A percentile compares a stretch with the other conserved stretches of the same genome.
phyloP scores from a whole-genome alignment of 371 early-diverging fungal species.

The Mucor circinelloides region DNA sequence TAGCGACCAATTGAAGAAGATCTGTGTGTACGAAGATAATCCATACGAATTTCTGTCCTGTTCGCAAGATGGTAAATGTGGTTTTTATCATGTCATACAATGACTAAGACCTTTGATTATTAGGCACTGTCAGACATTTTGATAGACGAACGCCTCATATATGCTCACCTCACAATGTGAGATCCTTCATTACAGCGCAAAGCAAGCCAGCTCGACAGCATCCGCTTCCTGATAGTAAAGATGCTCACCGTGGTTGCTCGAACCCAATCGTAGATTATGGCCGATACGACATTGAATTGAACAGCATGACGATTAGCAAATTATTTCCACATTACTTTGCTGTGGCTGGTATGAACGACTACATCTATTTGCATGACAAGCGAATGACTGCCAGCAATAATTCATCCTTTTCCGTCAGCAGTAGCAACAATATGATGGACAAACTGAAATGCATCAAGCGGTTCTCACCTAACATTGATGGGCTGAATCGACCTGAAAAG shows the following conservation, averaged over 20 bases:
- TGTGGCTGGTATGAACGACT: slow-evolving; percentile 60
- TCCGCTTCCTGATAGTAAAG: slow-evolving; percentile 15
- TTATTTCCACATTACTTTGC: slow-evolving; percentile 60
- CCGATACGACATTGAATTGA: slow-evolving; percentile 50
- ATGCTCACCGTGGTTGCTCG: slow-evolving; percentile 33
- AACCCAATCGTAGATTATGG: slow-evolving; percentile 56
- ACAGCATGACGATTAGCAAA: slow-evolving; percentile 54
- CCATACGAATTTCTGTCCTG: slow-evolving; percentile 64
- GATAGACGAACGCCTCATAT: slow-evolving; percentile 58
- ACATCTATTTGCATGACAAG: slow-evolving; percentile 65
- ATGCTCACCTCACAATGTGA: slow-evolving; percentile 33
- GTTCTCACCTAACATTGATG: slow-evolving; percentile 26
- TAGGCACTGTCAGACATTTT: slow-evolving; percentile 65
- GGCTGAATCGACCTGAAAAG: slow-evolving; percentile 17
- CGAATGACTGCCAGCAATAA: slow-evolving; percentile 50
- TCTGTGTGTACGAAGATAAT: slow-evolving; percentile 48
- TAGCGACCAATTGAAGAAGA: slow-evolving; percentile 56
- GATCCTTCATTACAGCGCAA: slow-evolving; percentile 28
- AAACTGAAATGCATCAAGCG: slow-evolving; percentile 36
- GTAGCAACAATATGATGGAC: background rate
- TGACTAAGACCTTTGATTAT: background rate
- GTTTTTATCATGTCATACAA: background rate
- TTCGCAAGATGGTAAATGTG: slow-evolving; percentile 62
- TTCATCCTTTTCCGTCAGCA: background rate
- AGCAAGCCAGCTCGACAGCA: slow-evolving; percentile 24